Evolutionary conservation across 1,139 yeast species (phyloP).

Genomic region (Candida pseudoviswanathii): DNA sequence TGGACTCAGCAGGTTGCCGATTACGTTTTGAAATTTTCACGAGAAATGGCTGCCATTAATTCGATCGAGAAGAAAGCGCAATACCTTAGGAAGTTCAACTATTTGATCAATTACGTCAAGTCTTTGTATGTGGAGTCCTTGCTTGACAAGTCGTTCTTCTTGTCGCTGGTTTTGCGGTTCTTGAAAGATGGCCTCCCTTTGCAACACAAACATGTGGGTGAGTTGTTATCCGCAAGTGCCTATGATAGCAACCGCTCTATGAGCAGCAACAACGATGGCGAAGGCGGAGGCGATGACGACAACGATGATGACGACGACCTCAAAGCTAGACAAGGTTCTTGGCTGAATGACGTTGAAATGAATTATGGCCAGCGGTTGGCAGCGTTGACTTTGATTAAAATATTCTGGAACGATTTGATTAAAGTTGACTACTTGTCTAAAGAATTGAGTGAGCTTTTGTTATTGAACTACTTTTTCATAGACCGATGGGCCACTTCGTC

Average conservation of each 20-base stretch:
- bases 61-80: constrained; percentile 35
- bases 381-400: constrained; percentile 57
- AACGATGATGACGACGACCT: not conserved
- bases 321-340: constrained; percentile 1
- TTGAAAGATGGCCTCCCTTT: constrained; percentile 57
- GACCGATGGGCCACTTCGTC: constrained; percentile 9
- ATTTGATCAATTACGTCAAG: constrained; percentile 59
- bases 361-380: constrained; percentile 41
- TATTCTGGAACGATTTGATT: constrained; percentile 73
- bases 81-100: constrained; percentile 59
- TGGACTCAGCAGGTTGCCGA: constrained; percentile 84
- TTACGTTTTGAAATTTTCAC: constrained; percentile 55
- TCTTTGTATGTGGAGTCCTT: constrained; percentile 69
- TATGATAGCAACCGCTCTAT: not conserved
- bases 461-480: constrained; percentile 44
- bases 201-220: constrained; percentile 27
- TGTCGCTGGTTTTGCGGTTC: constrained; percentile 62
- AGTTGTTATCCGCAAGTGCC: constrained; percentile 15
- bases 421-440: constrained; percentile 57
- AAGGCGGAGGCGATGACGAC: constrained; percentile 13
- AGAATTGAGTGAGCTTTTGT: constrained; percentile 58
- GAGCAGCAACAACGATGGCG: constrained; percentile 14
- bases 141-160: constrained; percentile 60
- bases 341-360: constrained; percentile 24
- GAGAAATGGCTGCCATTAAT: constrained; percentile 32